A percentile compares a stretch with the other conserved stretches of the same genome.
phyloP scores from a whole-genome alignment of 495 filamentous ascomycete species.

The Tuber microsphaerosporum region DNA sequence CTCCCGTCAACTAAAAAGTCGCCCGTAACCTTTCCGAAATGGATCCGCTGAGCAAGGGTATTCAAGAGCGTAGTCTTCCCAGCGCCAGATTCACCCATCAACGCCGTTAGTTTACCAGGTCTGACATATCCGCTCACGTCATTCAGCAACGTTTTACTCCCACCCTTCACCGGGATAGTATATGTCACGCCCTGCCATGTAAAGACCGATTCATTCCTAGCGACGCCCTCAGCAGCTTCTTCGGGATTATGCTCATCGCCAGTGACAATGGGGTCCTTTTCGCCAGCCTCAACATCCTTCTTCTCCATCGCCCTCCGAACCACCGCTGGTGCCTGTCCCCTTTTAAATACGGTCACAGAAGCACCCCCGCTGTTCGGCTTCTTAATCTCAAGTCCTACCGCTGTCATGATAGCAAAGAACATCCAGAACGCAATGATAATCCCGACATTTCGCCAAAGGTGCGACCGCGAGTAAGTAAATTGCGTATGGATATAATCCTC shows the following conservation, averaged over 20 bases:
- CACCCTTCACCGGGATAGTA: conserved; percentile 57
- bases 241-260: conserved; percentile 33
- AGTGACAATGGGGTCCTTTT: conserved; percentile 35
- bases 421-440: conserved; percentile 60
- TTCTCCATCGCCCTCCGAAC: conserved; percentile 49
- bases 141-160: conserved; percentile 54
- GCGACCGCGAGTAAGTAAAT: conserved; percentile 52
- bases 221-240: conserved; percentile 46
- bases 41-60: conserved; percentile 51
- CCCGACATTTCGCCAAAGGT: conserved; percentile 66
- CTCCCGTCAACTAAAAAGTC: conserved; percentile 53
- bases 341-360: conserved; percentile 61
- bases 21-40: conserved; percentile 51
- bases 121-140: conserved; percentile 64
- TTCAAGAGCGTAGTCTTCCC: conserved; percentile 54
- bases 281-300: conserved; percentile 49
- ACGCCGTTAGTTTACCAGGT: conserved; percentile 63
- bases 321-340: conserved; percentile 53
- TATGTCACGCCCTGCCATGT: conserved; percentile 77
- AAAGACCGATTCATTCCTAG: conserved; percentile 59
- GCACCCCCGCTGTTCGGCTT: conserved; percentile 67
- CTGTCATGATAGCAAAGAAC: conserved; percentile 55
- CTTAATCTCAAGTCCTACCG: conserved; percentile 61
- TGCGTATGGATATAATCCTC: conserved; percentile 50
- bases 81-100: conserved; percentile 48